Evolutionary conservation across 768 basidiomycete genomes (phyloP), one percentile per base, ranked within the genome.

Genomic region (Boletus barrowsii): DNA sequence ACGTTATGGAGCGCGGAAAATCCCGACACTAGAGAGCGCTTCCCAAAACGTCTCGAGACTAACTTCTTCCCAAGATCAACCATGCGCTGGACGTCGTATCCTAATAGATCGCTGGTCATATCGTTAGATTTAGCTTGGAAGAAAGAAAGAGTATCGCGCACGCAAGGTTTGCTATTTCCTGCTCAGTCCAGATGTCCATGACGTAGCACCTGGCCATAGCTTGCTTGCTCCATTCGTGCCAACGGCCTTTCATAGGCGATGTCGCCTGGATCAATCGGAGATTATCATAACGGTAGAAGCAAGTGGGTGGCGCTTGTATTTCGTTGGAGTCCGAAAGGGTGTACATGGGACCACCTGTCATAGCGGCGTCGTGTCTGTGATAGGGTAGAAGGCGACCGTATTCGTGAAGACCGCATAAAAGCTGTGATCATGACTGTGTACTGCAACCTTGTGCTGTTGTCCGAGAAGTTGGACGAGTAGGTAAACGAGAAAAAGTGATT

Each of bases 161-260:
- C 54, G 39, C 43, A 2, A 53, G 51, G 4, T 35, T 11, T 11
- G 1, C 4, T 10, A 56, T 24, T 22, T 56, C 58, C 5, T 49
- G 4, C 10, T 26, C 18, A 3, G 49, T 29, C 54, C 54, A 58
- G 6, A 57, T 26, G 9, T 54, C 35, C 48, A 47, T 57, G 1
- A 54, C 11, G 13, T 54, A 54, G 15, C 37, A 17, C 9, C 14
- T 1, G 1, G 52, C 47, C 0, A 10, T 10, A 4, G 2, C 14
- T 1, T 44, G 26, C 13, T 47, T 51, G 5, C 35, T 58, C 57
- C 57, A 58, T 17, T 35, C 22, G 8, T 43, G 42, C 49, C 49
- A 55, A 2, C 35, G 44, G 0, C 10, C 5, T 5, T 5, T 1
- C 13, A 20, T 10, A 10, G 49, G 47, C 14, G 22, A 8, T 3